Base-by-base conservation (phyloP, 345 rosid species). In the Noccaea bulbosa region DNA sequence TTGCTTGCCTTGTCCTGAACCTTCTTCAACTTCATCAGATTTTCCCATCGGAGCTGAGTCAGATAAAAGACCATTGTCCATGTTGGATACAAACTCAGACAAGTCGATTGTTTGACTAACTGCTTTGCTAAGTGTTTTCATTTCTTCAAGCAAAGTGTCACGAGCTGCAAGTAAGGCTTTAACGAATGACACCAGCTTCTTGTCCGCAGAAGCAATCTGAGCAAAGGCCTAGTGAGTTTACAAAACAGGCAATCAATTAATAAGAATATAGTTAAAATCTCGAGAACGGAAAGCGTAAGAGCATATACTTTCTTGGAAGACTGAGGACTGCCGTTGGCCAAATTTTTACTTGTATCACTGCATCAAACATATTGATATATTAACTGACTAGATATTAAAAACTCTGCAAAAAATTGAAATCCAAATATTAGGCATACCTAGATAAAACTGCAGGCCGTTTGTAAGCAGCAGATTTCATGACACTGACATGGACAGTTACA, bases 81-180 rank as follows among this genome's bases (percentile, higher is more conserved):
- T 79, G 66, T 77, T 67, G 55, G 87, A 77, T 38, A 50, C 62
- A 76, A 88, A 81, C 63, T 86, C 92, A 60, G 84, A 78, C 73
- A 90, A 78, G 74, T 88, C 87, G 49, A 88, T 64, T 43, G 80
- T 73, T 75, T 66, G 77, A 61, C 75, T 79, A 77, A 90, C 80
- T 38, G 84, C 89, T 76, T 78, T 81, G 87, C 97, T 75, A 70
- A 92, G 86, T 65, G 68, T 85, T 69, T 81, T 77, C 77, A 92
- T 76, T 77, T 87, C 96, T 76, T 79, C 91, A 11, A 90, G 75
- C 77, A 88, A 81, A 68, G 80, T 68, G 65, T 87, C 87, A 61
- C 95, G 88, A 45, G 98, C 84, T 74, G 78, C 80, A 69, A 95
- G 66, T 69, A 95, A 77, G 67, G 97, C 83, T 82, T 85, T 92